Evolutionary conservation across 1,284 basidiomycete species (phyloP).

Genomic region (Rhizoctonia solani): DNA sequence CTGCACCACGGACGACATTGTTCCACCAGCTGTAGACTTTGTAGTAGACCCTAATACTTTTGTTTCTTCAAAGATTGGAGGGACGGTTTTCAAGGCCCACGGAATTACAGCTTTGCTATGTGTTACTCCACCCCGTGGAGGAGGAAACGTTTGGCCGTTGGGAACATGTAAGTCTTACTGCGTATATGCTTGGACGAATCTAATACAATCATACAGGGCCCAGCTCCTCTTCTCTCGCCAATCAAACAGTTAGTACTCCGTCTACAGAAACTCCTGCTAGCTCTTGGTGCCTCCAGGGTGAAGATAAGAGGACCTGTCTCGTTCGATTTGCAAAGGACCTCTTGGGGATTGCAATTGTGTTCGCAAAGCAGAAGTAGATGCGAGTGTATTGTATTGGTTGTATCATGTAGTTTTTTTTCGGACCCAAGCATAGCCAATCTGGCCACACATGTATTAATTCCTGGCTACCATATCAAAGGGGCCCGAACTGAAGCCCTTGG

Average conservation of each 20-base stretch:
- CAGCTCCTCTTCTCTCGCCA: not conserved
- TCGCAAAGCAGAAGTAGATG: too few relatives aligned
- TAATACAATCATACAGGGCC: not conserved
- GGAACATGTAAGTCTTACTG: not conserved
- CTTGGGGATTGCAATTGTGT: too few relatives aligned
- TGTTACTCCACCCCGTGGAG: conserved; percentile 19
- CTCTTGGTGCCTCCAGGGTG: not conserved
- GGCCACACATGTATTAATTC: too few relatives aligned
- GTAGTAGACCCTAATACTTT: conserved; percentile 54
- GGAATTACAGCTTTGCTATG: conserved; percentile 4
- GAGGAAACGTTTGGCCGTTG: conserved; percentile 14
- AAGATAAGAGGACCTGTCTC: not conserved
- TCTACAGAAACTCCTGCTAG: not conserved
- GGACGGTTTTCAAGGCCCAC: conserved; percentile 3
- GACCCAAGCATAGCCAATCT: too few relatives aligned
- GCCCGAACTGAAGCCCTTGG: too few relatives aligned
- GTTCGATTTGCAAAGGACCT: too few relatives aligned
- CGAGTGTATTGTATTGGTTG: too few relatives aligned
- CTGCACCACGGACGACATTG: conserved; percentile 58
- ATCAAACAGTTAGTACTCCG: not conserved
- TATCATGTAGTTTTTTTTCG: too few relatives aligned
- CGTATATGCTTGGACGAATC: not conserved
- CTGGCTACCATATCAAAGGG: too few relatives aligned
- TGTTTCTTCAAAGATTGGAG: not conserved
- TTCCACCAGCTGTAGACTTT: conserved; percentile 61